These are phyloP conservation scores for Talaromyces thailandensis DNA, from an alignment of 495 filamentous ascomycete genomes.

Conservation along the genomic window DNA sequence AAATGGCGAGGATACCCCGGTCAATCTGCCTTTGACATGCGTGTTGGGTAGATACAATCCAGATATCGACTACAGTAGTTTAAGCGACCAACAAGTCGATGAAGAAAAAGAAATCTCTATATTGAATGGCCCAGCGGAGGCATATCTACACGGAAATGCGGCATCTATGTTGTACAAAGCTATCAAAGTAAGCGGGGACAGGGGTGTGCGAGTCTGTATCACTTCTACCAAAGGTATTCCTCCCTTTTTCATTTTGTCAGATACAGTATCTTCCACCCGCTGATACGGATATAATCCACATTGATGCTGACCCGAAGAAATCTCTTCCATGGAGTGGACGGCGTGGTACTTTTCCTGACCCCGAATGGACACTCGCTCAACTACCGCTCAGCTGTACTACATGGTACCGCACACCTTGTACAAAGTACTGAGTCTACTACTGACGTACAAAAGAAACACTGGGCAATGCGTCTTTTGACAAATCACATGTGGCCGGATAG, in stretches of 20 bases:
- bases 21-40: conserved; percentile 2
- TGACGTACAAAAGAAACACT: not conserved
- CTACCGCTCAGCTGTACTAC: conserved; percentile 1
- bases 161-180: not conserved
- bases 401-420: not conserved
- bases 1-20: not conserved
- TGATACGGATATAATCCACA: too few species aligned
- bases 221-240: not conserved
- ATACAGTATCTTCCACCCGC: too few species aligned
- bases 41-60: conserved; percentile 1
- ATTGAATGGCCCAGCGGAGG: not conserved
- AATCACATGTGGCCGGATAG: conserved; percentile 1
- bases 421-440: too few species aligned
- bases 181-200: not conserved
- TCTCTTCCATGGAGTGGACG: too few species aligned
- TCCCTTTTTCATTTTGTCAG: too few species aligned
- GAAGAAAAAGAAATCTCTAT: not conserved
- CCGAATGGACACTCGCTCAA: conserved; percentile 4
- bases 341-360: not conserved
- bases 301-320: too few species aligned
- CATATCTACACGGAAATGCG: conserved; percentile 3
- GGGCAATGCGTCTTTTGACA: conserved; percentile 5
- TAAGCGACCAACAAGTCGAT: not conserved
- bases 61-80: not conserved
- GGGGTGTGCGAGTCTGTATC: not conserved